phyloP scores from a whole-genome alignment of 306 rosid species.

The Abrus pulchellus region DNA sequence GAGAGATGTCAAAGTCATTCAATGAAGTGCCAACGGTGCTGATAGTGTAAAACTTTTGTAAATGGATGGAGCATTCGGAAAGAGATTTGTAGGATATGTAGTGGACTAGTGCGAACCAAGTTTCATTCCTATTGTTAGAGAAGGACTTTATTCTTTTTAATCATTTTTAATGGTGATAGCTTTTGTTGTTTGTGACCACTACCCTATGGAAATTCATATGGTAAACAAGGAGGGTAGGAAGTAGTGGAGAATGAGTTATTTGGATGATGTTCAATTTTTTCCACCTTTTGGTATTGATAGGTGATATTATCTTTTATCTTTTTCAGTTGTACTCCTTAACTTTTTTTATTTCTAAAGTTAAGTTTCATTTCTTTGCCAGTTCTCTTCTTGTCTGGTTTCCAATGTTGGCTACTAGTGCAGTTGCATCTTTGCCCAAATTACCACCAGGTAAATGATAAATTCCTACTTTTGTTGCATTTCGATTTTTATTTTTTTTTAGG shows the following conservation, averaged over 20 bases:
- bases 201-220: not conserved
- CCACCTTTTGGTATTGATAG: slow-evolving; percentile 17
- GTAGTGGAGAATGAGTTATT: not conserved
- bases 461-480: slow-evolving; percentile 23
- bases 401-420: slow-evolving; percentile 51
- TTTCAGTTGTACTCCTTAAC: not conserved
- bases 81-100: not conserved
- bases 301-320: slow-evolving; percentile 38
- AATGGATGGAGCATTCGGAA: not conserved
- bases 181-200: not conserved
- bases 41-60: not conserved
- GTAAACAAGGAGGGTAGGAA: not conserved
- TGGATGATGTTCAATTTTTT: not conserved
- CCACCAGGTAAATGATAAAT: slow-evolving; percentile 56
- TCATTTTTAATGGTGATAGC: not conserved
- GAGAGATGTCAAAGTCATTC: not conserved
- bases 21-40: not conserved
- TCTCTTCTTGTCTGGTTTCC: slow-evolving; percentile 36
- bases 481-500: not conserved
- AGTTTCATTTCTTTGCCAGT: slow-evolving; percentile 37
- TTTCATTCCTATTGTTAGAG: not conserved
- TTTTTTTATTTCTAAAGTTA: not conserved
- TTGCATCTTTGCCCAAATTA: slow-evolving; percentile 50
- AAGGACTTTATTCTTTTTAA: not conserved
- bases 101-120: not conserved